A percentile compares a stretch with the other conserved stretches of the same genome.
Conservation (phyloP, 768 basidiomycete genomes). For the Rhizopogon roseolus region DNA sequence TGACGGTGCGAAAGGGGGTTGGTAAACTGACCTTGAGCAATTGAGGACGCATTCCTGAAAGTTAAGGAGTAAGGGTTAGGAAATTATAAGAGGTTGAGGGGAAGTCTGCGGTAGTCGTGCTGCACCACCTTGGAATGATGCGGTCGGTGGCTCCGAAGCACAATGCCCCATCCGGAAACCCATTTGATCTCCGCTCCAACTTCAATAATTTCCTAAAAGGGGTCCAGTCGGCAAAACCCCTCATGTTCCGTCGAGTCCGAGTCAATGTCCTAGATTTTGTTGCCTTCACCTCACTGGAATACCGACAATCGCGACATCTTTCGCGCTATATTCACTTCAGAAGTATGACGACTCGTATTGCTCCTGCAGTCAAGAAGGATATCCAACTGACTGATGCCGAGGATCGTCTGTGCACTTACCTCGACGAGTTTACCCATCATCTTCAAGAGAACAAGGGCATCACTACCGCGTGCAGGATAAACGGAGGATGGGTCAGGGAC, state of each 20-base stretch:
- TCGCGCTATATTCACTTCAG: constrained; percentile 4
- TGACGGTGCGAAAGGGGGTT: background rate
- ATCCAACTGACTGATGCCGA: constrained; percentile 68
- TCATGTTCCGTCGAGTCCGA: constrained; percentile 1
- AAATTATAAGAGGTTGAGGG: background rate
- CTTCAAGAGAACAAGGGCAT: constrained; percentile 49
- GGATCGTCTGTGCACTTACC: constrained; percentile 62
- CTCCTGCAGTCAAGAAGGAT: constrained; percentile 24
- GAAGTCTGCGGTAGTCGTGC: background rate
- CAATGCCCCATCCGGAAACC: constrained; percentile 9
- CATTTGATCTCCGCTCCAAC: constrained; percentile 24
- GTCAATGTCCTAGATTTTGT: background rate
- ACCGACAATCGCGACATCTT: constrained; percentile 2
- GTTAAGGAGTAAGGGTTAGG: background rate
- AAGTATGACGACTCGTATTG: constrained; percentile 29
- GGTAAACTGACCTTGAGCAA: constrained; percentile 63
- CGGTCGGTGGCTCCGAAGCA: constrained; percentile 14
- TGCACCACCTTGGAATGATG: constrained; percentile 9
- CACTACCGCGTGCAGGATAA: constrained; percentile 76
- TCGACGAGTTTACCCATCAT: constrained; percentile 70
- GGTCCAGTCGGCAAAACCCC: background rate
- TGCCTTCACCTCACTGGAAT: background rate
- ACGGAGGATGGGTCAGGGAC: constrained; percentile 98
- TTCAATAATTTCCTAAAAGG: background rate
- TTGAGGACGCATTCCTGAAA: constrained; percentile 67